Conservation (phyloP, 2,329 filamentous ascomycete genomes). For the Emmonsiellopsis sp. region DNA sequence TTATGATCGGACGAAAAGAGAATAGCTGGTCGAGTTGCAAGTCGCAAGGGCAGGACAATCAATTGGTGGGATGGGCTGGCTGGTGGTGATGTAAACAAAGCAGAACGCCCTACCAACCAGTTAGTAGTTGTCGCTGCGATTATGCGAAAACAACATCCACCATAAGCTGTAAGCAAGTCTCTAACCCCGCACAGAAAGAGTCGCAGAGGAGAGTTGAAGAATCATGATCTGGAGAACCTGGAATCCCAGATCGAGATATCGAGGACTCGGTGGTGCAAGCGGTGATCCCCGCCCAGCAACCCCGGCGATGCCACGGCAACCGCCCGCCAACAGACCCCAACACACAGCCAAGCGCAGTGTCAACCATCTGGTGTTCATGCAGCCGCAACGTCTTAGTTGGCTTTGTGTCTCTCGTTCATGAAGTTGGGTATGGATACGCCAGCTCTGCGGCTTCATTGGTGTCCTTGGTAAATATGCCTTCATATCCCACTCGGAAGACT, state of each 20-base stretch:
- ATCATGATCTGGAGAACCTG: not conserved
- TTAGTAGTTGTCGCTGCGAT: too few species aligned
- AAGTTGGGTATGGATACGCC: too few species aligned
- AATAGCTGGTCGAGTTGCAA: not conserved
- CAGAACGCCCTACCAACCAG: not conserved
- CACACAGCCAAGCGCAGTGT: not conserved
- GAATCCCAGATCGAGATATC: not conserved
- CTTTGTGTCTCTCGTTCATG: too few species aligned
- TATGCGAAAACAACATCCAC: too few species aligned
- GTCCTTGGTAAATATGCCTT: too few species aligned
- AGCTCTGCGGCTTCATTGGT: too few species aligned
- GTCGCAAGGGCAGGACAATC: not conserved
- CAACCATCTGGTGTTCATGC: not conserved
- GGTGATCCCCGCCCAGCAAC: not conserved
- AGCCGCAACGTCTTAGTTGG: too few species aligned
- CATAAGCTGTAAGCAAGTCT: too few species aligned
- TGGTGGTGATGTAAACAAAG: not conserved
- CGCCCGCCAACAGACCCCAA: not conserved
- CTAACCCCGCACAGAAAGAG: too few species aligned
- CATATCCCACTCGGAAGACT: too few species aligned
- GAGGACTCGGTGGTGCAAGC: too few species aligned
- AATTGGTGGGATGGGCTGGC: not conserved
- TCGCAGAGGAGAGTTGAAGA: not conserved
- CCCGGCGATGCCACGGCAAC: conserved; percentile 2
- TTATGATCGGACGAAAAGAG: not conserved